phyloP scores from a whole-genome alignment of 495 filamentous ascomycete species.

The Cudoniella acicularis region DNA sequence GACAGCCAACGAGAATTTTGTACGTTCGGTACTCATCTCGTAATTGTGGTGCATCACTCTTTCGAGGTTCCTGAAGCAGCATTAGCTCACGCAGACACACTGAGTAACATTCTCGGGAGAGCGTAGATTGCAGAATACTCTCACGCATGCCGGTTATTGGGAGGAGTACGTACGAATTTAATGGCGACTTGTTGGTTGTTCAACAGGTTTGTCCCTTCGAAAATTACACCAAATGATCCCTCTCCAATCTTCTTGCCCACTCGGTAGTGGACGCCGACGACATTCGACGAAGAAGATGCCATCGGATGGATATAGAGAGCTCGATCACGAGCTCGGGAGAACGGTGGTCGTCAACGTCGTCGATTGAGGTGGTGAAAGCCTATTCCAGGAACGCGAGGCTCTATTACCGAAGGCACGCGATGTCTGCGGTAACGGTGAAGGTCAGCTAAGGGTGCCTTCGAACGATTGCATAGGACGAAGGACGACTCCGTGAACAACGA shows the following conservation, averaged over 20 bases:
- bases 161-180: conserved; percentile 98
- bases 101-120: too few species aligned
- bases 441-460: not conserved
- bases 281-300: conserved; percentile 95
- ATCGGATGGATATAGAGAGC: conserved; percentile 41
- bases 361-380: not conserved
- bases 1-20: conserved; percentile 98
- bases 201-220: conserved; percentile 96
- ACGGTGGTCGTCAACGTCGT: conserved; percentile 11
- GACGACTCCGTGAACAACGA: not conserved
- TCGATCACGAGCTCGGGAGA: conserved; percentile 10
- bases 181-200: conserved; percentile 99
- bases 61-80: conserved; percentile 80
- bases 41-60: conserved; percentile 96
- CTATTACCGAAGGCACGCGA: conserved; percentile 13
- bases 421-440: conserved; percentile 2
- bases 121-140: too few species aligned
- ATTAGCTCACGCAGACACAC: too few species aligned
- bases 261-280: conserved; percentile 97
- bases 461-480: not conserved
- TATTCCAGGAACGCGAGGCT: conserved; percentile 12
- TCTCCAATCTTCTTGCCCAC: conserved; percentile 99
- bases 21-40: conserved; percentile 99
- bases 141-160: too few species aligned
- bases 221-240: conserved; percentile 98